These are phyloP conservation scores for Lachancea dasiensis DNA, from an alignment of 805 yeast genomes.

Conservation along the genomic window DNA sequence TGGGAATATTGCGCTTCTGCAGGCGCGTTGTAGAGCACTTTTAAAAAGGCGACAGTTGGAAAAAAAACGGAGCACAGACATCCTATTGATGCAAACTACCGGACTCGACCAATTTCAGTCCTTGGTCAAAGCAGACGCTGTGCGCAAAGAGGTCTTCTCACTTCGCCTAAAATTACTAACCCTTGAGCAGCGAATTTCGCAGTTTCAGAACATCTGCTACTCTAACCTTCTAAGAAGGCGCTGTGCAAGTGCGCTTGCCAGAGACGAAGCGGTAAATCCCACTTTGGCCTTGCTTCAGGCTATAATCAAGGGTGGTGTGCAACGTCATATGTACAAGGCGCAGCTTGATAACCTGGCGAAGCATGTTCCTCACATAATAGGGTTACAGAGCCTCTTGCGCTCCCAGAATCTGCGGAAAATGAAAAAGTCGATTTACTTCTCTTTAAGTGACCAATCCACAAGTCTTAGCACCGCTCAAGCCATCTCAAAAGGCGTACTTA, in stretches of 20 bases:
- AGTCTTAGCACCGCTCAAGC: conserved; percentile 1
- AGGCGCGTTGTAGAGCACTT: conserved; percentile 48
- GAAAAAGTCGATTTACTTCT: conserved; percentile 4
- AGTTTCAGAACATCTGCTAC: conserved; percentile 37
- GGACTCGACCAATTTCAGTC: conserved; percentile 48
- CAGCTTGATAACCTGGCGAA: background rate
- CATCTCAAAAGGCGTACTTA: background rate
- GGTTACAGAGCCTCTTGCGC: conserved; percentile 8
- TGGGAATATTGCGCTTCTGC: conserved; percentile 44
- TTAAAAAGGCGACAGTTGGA: conserved; percentile 20
- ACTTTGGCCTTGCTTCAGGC: conserved; percentile 6
- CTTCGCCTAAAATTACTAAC: conserved; percentile 24
- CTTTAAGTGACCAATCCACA: conserved; percentile 1
- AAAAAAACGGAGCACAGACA: too few relatives aligned
- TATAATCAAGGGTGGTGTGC: background rate
- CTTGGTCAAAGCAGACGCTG: conserved; percentile 40
- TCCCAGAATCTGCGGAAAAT: conserved; percentile 4
- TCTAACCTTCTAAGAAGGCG: conserved; percentile 33
- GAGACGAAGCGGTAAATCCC: background rate
- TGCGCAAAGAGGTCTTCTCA: conserved; percentile 24
- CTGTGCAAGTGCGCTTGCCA: background rate
- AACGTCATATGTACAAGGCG: background rate
- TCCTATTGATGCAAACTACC: too few relatives aligned
- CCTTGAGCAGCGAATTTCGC: conserved; percentile 22
- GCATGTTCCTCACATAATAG: background rate